A percentile compares a stretch with the other conserved stretches of the same genome.
These are phyloP conservation scores for Aspergillus amoenus DNA, from an alignment of 2,329 filamentous ascomycete species.

Conservation along the genomic window DNA sequence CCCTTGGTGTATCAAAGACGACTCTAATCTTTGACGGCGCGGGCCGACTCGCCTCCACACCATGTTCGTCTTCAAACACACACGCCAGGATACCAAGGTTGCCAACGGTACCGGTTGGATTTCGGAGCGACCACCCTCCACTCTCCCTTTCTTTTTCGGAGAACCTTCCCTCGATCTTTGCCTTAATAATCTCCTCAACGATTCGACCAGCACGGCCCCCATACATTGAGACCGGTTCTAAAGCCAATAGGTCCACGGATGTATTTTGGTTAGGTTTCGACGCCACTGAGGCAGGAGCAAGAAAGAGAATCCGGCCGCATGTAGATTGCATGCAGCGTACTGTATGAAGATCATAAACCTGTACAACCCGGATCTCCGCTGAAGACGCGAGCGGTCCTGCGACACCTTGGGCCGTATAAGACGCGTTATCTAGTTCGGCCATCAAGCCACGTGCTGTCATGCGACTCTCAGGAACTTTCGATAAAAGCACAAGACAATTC, in stretches of 20 bases:
- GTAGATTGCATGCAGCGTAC: constrained; percentile 62
- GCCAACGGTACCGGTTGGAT: constrained; percentile 59
- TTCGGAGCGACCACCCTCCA: constrained; percentile 75
- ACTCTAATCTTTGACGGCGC: constrained; percentile 35
- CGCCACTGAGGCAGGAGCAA: constrained; percentile 30
- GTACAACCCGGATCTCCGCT: constrained; percentile 73
- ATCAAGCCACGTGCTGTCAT: constrained; percentile 74
- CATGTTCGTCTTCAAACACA: constrained; percentile 45
- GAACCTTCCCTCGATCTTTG: constrained; percentile 81
- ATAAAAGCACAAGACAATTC: constrained; percentile 74
- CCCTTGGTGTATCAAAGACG: constrained; percentile 37
- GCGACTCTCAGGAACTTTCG: constrained; percentile 63
- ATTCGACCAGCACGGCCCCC: constrained; percentile 75
- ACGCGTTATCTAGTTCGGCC: constrained; percentile 81
- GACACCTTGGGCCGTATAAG: constrained; percentile 48
- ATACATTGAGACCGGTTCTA: constrained; percentile 72
- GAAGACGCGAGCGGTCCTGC: constrained; percentile 28
- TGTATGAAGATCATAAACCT: constrained; percentile 68
- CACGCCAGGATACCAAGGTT: constrained; percentile 54
- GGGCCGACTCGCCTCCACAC: constrained; percentile 51
- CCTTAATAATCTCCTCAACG: constrained; percentile 83
- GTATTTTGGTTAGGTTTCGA: constrained; percentile 22
- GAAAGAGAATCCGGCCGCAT: constrained; percentile 40
- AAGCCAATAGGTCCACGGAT: constrained; percentile 57
- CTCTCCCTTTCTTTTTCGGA: constrained; percentile 79